These are phyloP conservation scores for Podaxis rugospora DNA, from an alignment of 768 basidiomycete species.

Conservation along the genomic window DNA sequence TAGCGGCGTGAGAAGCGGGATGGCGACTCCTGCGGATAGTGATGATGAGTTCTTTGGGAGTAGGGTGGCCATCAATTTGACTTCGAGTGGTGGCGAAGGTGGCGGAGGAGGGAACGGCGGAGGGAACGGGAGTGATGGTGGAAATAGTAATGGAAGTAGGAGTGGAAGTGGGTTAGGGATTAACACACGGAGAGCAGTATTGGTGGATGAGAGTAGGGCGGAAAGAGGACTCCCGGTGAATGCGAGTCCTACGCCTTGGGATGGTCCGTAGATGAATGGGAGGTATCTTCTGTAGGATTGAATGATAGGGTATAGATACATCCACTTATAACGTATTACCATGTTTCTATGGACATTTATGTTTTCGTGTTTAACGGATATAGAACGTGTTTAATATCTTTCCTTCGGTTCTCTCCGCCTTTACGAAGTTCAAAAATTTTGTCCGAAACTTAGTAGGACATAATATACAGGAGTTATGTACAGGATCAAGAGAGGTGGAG, in stretches of 20 bases:
- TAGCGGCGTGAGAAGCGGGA: conserved; percentile 19
- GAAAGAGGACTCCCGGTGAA: conserved; percentile 50
- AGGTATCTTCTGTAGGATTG: not conserved
- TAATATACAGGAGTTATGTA: not conserved
- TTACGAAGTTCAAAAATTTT: not conserved
- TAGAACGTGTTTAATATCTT: not conserved
- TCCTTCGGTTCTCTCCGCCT: not conserved
- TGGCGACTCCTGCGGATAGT: conserved; percentile 34
- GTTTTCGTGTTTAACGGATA: not conserved
- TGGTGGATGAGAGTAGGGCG: conserved; percentile 47
- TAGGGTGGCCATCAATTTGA: conserved; percentile 43
- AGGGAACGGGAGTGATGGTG: not conserved
- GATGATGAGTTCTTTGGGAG: conserved; percentile 27
- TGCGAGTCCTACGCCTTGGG: conserved; percentile 4
- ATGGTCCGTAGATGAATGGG: not conserved
- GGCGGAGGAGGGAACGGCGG: conserved; percentile 13
- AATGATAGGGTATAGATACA: not conserved
- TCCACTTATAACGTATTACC: too few species aligned
- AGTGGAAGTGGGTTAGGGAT: conserved; percentile 3
- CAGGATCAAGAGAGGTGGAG: not conserved
- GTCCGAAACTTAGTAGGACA: not conserved
- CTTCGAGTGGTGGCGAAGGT: conserved; percentile 15
- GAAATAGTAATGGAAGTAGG: not conserved
- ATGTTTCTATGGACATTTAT: not conserved
- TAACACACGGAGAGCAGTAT: conserved; percentile 15